Evolutionary conservation across 345 rosid species (phyloP), one percentile per base, ranked within the genome.

Genomic region (Isatis tinctoria): DNA sequence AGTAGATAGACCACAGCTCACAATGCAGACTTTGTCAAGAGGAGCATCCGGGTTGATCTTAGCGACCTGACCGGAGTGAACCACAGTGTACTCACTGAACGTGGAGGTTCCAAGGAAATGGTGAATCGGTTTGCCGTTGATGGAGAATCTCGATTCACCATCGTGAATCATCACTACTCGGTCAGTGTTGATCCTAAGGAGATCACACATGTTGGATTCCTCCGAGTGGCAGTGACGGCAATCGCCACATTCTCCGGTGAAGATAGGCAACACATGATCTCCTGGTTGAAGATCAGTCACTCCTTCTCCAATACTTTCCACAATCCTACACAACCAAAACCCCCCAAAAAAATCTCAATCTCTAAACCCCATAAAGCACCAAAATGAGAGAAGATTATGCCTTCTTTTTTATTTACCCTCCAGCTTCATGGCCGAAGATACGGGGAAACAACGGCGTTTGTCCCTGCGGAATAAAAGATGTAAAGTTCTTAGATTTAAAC

Each of bases 191-290:
- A 90, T 88, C 67, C 97, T 72, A 28, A 90, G 90, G 53, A 90
- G 94, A 72, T 87, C 90, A 73, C 97, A 90, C 97, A 90, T 81
- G 82, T 90, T 90, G 67, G 94, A 88, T 39, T 88, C 94, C 70
- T 90, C 94, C 0, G 94, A 87, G 44, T 83, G 81, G 58, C 97
- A 90, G 59, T 88, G 97, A 39, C 30, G 81, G 63, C 97, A 90
- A 22, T 85, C 94, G 59, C 74, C 81, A 82, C 94, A 90, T 60
- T 90, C 94, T 18, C 97, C 97, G 0, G 90, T 90, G 83, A 90
- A 90, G 61, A 90, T 79, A 0, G 97, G 97, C 7, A 88, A 85
- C 4, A 87, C 97, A 40, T 90, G 88, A 39, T 90, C 97, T 43
- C 94, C 97, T 43, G 87, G 86, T 69, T 83, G 47, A 57, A 90